Evolutionary conservation across 108 stramenopile genomes (phyloP).

Genomic region (Nannochloropsis granulata): DNA sequence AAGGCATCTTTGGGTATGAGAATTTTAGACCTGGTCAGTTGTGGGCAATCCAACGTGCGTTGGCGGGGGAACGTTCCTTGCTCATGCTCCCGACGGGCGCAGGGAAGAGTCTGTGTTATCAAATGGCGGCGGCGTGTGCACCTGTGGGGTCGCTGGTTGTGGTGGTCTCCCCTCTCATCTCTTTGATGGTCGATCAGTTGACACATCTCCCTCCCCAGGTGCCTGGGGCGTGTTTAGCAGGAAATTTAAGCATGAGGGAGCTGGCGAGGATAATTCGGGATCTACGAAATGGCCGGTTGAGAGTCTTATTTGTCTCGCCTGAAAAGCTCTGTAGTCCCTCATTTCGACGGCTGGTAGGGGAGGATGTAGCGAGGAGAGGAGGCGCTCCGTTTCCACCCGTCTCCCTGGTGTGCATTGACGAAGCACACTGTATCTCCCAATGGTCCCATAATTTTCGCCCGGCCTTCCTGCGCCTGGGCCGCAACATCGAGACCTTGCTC

Average conservation of each 20-base stretch:
- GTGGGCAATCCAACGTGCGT: slow-evolving; percentile 24
- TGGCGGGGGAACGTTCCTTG: slow-evolving; percentile 9
- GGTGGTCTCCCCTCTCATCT: slow-evolving; percentile 86
- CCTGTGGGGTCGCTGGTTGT: neutral
- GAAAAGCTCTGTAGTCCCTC: slow-evolving; percentile 32
- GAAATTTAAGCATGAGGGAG: slow-evolving; percentile 11
- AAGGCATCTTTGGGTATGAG: slow-evolving; percentile 24
- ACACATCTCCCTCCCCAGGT: slow-evolving; percentile 28
- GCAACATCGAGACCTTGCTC: neutral
- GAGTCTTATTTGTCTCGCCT: slow-evolving; percentile 33
- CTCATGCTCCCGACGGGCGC: slow-evolving; percentile 25
- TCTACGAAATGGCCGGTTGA: slow-evolving; percentile 16
- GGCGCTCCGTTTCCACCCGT: slow-evolving; percentile 16
- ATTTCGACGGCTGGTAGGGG: slow-evolving; percentile 11
- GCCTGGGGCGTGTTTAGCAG: slow-evolving; percentile 22
- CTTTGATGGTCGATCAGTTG: slow-evolving; percentile 91
- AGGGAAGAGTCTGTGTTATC: slow-evolving; percentile 22
- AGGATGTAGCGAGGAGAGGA: neutral
- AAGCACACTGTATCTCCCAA: slow-evolving; percentile 76
- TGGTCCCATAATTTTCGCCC: slow-evolving; percentile 97
- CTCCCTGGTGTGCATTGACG: slow-evolving; percentile 78
- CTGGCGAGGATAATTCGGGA: slow-evolving; percentile 18
- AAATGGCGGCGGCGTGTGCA: neutral
- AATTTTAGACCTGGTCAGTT: slow-evolving; percentile 24
- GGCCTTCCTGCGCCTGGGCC: slow-evolving; percentile 49